These are phyloP conservation scores for Penicillium expansum DNA, from an alignment of 2,329 filamentous ascomycete species.

Conservation along the genomic window DNA sequence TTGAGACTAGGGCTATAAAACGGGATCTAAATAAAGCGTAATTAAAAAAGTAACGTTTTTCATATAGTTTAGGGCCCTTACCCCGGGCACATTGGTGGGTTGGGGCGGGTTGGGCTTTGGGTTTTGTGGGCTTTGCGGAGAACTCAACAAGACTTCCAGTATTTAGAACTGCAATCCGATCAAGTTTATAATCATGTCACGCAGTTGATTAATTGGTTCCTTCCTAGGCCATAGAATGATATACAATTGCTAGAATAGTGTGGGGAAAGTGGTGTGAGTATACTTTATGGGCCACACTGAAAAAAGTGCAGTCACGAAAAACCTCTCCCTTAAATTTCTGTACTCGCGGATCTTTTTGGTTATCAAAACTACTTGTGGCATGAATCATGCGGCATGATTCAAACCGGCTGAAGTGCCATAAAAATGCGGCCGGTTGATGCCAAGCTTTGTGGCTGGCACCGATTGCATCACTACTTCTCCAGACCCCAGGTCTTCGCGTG, in stretches of 20 bases:
- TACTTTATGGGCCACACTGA: background rate
- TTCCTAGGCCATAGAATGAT: background rate
- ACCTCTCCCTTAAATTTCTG: background rate
- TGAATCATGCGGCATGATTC: too few relatives aligned
- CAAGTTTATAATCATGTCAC: too few relatives aligned
- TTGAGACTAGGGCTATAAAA: too few relatives aligned
- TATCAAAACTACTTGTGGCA: background rate
- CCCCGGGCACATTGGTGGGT: too few relatives aligned
- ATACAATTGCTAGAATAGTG: background rate
- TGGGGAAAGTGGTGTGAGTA: background rate
- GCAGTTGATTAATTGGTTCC: background rate
- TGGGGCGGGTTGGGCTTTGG: too few relatives aligned
- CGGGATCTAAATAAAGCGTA: too few relatives aligned
- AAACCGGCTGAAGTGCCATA: background rate
- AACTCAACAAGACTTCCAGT: background rate
- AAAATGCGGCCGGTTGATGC: background rate
- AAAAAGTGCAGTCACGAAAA: background rate
- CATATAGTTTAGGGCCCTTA: too few relatives aligned
- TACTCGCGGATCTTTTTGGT: rapidly evolving
- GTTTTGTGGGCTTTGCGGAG: too few relatives aligned
- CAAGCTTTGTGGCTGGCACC: conserved; percentile 13
- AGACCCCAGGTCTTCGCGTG: background rate
- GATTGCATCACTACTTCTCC: conserved; percentile 14
- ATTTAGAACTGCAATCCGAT: background rate
- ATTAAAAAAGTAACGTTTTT: too few relatives aligned